Conservation (phyloP, 2,329 filamentous ascomycete species). For the Fusarium piperis region DNA sequence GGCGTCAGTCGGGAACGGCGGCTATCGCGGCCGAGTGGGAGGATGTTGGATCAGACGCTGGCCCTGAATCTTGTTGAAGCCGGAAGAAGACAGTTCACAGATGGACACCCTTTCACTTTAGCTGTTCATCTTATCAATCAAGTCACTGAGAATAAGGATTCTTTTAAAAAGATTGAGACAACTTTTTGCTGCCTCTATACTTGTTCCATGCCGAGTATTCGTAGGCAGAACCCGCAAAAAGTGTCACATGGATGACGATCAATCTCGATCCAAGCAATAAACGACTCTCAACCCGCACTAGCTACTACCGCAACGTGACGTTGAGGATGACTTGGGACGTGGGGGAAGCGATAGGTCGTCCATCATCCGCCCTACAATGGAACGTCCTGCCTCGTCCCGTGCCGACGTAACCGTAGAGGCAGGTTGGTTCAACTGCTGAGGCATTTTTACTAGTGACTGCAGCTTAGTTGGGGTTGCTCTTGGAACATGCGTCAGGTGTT, state of each 20-base stretch:
- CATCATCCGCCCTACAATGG: background rate
- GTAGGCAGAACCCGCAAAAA: background rate
- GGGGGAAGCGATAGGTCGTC: background rate
- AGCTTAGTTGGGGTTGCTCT: background rate
- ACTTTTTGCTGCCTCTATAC: background rate
- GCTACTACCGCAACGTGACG: background rate
- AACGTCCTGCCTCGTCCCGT: background rate
- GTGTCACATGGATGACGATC: background rate
- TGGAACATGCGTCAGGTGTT: background rate
- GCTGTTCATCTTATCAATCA: background rate
- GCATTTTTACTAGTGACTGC: background rate
- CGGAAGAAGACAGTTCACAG: background rate
- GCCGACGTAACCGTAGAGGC: background rate
- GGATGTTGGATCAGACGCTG: background rate
- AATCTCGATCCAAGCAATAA: background rate
- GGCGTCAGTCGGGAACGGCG: background rate
- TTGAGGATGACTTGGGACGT: background rate
- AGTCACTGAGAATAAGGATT: background rate
- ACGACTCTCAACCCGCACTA: background rate
- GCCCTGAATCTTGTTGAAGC: background rate
- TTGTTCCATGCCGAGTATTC: background rate
- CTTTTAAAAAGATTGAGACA: background rate
- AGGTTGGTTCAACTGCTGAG: background rate
- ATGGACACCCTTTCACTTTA: background rate
- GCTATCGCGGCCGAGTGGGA: background rate